Evolutionary conservation across 2,329 filamentous ascomycete genomes (phyloP), one percentile per base, ranked within the genome.

Genomic region (Calonectria hawksworthii): DNA sequence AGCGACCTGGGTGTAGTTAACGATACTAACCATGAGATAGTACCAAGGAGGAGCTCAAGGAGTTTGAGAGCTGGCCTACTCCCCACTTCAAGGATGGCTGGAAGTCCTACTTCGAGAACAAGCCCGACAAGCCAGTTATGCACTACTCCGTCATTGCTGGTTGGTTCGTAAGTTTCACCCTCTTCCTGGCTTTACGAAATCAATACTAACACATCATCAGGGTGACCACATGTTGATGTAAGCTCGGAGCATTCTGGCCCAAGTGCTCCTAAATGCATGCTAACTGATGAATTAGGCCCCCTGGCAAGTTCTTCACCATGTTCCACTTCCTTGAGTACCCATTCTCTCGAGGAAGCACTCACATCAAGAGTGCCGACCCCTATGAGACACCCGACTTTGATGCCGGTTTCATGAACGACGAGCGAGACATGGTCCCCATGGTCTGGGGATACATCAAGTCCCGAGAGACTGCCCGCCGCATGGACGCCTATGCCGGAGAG

Each of bases 51-150:
- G 94, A 96, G 80, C 88, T 95, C 23, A 88, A 89, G 66, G 87
- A 92, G 80, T 94, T 96, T 84, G 92, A 93, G 82, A 89, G 84
- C 9, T 95, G 94, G 93, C 94, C 94, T 0, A 95, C 92, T 63
- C 91, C 92, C 14, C 92, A 95, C 68, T 96, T 96, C 87, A 90
- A 89, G 59, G 89, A 90, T 9, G 94, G 94, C 3, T 96, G 94
- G 94, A 92, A 96, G 80, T 93, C 90, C 69, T 96, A 96, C 86
- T 96, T 96, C 85, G 94, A 95, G 87, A 86, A 96, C 83, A 96
- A 96, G 87, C 94, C 94, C 1, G 94, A 96, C 85, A 96, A 96
- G 89, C 94, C 94, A 0, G 94, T 96, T 54, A 96, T 96, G 94
- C 94, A 96, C 83, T 96, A 96, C 86, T 93, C 90, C 1, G 91